A percentile compares a stretch with the other conserved stretches of the same genome.
phyloP scores from a whole-genome alignment of 202 grass and related monocot species.

The Setaria italica region DNA sequence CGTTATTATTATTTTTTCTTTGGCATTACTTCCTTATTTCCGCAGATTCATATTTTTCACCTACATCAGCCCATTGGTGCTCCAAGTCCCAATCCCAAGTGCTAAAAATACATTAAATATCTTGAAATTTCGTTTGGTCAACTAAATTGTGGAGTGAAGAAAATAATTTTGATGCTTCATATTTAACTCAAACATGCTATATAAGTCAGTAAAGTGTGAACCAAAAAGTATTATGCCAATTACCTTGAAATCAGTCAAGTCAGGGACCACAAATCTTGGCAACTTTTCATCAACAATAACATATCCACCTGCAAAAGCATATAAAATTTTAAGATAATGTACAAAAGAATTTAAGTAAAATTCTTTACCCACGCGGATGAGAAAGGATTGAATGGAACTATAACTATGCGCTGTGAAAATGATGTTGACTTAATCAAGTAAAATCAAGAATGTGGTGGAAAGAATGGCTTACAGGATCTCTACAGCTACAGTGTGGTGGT shows the following conservation, averaged over 20 bases:
- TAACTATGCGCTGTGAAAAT: neutral
- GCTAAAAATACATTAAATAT: neutral
- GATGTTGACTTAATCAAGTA: neutral
- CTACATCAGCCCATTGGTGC: neutral
- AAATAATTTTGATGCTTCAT: conserved; percentile 10
- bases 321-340: conserved; percentile 16
- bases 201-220: neutral
- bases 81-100: neutral
- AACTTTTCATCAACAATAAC: conserved; percentile 89
- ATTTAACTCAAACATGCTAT: neutral
- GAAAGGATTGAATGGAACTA: neutral
- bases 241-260: conserved; percentile 93
- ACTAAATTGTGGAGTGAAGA: neutral
- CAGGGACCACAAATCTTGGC: conserved; percentile 83
- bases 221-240: neutral
- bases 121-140: neutral
- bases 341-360: neutral
- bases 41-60: neutral
- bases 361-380: neutral
- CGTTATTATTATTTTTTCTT: neutral
- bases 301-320: conserved; percentile 73
- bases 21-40: neutral
- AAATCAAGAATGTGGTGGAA: neutral
- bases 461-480: neutral
- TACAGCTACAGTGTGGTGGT: neutral